A percentile compares a stretch with the other conserved stretches of the same genome.
phyloP scores from a whole-genome alignment of 805 yeast genomes.

The Wickerhamomyces subpelliculosus region DNA sequence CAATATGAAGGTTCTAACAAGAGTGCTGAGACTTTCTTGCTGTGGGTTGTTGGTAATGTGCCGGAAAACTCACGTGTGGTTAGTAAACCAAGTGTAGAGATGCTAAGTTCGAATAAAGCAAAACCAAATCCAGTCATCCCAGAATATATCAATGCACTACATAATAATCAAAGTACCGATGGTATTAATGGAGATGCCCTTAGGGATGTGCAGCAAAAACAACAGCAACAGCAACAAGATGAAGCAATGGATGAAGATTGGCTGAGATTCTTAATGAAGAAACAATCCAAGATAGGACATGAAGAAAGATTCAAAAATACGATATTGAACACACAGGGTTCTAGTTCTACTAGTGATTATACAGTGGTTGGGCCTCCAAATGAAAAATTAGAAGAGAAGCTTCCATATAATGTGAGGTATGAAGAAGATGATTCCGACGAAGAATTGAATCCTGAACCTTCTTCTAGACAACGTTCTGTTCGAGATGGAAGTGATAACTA shows the following conservation, averaged over 20 bases:
- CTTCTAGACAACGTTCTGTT: not conserved
- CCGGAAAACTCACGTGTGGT: constrained; percentile 36
- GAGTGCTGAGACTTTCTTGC: constrained; percentile 45
- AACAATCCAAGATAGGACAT: constrained; percentile 18
- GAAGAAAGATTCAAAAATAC: constrained; percentile 17
- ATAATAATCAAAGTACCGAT: not conserved
- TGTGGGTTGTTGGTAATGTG: constrained; percentile 47
- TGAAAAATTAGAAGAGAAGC: constrained; percentile 6
- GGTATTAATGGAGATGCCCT: no score
- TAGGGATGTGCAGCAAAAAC: not conserved
- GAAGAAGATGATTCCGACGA: not conserved
- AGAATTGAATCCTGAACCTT: not conserved
- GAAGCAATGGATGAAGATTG: constrained; percentile 27
- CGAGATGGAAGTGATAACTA: not conserved
- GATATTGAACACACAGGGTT: constrained; percentile 7
- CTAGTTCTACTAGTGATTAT: constrained; percentile 9
- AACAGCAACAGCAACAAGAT: constrained; percentile 10
- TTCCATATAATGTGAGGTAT: constrained; percentile 8
- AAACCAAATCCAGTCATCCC: constrained; percentile 22
- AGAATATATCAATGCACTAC: constrained; percentile 21
- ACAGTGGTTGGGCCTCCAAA: constrained; percentile 14
- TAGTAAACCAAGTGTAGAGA: constrained; percentile 26
- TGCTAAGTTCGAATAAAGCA: constrained; percentile 10
- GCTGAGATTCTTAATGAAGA: constrained; percentile 25
- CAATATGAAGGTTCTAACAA: constrained; percentile 34